Evolutionary conservation across 2,329 filamentous ascomycete species (phyloP).

Genomic region (Aureobasidium melanogenum): DNA sequence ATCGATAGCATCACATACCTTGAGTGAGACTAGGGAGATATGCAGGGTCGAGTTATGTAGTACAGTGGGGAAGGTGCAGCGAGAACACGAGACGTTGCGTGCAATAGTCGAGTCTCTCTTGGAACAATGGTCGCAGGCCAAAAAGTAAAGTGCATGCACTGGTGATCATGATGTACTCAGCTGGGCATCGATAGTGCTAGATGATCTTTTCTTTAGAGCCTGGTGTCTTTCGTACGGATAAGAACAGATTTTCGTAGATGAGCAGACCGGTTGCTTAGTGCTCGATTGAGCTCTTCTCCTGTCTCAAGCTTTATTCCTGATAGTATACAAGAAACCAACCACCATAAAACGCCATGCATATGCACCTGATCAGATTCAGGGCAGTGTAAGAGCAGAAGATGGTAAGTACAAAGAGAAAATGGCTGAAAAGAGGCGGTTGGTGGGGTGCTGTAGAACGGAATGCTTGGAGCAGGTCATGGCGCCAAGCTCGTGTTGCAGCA

Average conservation of each 20-base stretch:
- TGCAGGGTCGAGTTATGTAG: not conserved
- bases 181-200: not conserved
- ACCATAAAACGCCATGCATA: slow-evolving; percentile 3
- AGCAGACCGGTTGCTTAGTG: not conserved
- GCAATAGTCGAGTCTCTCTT: not conserved
- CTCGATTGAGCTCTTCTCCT: not conserved
- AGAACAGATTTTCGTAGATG: not conserved
- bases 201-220: not conserved
- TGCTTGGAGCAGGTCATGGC: slow-evolving; percentile 1
- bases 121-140: not conserved
- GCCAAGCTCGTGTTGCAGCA: slow-evolving; percentile 3
- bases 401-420: not conserved
- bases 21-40: not conserved
- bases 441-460: not conserved
- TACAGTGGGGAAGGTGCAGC: not conserved
- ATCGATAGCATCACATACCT: not conserved
- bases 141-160: not conserved
- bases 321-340: not conserved
- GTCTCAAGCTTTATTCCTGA: not conserved
- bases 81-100: not conserved
- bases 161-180: not conserved
- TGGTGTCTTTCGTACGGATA: not conserved
- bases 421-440: not conserved
- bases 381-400: not conserved
- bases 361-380: not conserved